Percentiles rank a stretch among this genome's conserved stretches.
Conservation (phyloP, 2,329 filamentous ascomycete species). For the Colletotrichum coccodes region DNA sequence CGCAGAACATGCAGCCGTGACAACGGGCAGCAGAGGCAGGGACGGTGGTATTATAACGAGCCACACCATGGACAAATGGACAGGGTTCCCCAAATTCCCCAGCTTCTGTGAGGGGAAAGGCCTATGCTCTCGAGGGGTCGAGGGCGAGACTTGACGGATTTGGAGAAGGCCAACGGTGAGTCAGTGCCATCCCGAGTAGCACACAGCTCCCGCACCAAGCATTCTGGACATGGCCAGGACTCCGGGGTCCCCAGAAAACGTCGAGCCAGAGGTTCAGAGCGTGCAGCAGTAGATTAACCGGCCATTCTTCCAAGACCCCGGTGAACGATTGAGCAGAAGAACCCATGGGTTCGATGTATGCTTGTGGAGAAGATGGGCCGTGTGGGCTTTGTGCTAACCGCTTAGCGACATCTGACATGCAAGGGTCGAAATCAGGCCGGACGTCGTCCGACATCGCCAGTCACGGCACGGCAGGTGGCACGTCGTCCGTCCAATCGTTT, state of each 20-base stretch:
- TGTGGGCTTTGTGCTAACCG: conserved; percentile 2
- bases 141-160: conserved; percentile 3
- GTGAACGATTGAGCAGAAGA: conserved; percentile 9
- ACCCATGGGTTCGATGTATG: conserved; percentile 1
- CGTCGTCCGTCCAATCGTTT: conserved; percentile 7
- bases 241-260: conserved; percentile 19
- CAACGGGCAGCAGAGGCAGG: background rate
- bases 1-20: background rate
- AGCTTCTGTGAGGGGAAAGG: conserved; percentile 26
- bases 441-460: conserved; percentile 4
- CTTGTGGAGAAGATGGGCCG: conserved; percentile 19
- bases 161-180: conserved; percentile 16
- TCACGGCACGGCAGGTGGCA: conserved; percentile 20
- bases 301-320: conserved; percentile 19
- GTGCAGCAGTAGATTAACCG: conserved; percentile 26
- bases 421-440: conserved; percentile 25
- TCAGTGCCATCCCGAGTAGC: conserved; percentile 8
- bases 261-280: background rate
- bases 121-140: background rate
- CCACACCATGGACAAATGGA: background rate
- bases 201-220: conserved; percentile 10
- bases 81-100: conserved; percentile 29
- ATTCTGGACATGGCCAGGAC: background rate
- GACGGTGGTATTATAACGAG: conserved; percentile 20
- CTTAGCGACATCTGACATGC: conserved; percentile 24